phyloP scores from a whole-genome alignment of 306 rosid species.

The Hippophae rhamnoides region DNA sequence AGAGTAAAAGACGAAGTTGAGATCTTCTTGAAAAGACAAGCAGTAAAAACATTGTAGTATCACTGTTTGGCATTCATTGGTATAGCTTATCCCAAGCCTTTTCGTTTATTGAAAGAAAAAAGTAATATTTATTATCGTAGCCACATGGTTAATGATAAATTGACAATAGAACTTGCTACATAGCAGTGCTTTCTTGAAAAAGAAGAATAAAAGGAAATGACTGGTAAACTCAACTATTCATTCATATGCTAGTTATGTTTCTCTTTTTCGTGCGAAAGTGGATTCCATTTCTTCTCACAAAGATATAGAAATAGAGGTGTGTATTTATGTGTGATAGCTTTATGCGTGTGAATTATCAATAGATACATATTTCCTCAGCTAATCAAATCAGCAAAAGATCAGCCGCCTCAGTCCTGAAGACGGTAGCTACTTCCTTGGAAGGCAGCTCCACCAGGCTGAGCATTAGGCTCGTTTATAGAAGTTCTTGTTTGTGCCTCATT shows the following conservation, averaged over 20 bases:
- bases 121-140: no score
- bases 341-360: background rate
- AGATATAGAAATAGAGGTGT: no score
- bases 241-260: background rate
- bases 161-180: no score
- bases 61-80: no score
- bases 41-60: no score
- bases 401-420: conserved; percentile 11
- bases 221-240: background rate
- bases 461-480: conserved; percentile 15
- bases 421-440: conserved; percentile 46
- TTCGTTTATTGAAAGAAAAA: no score
- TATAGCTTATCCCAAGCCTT: no score
- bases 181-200: background rate
- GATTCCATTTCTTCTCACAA: no score
- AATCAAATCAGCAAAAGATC: background rate
- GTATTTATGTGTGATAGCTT: background rate
- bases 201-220: background rate
- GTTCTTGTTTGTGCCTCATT: conserved; percentile 19
- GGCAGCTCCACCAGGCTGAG: conserved; percentile 22
- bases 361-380: background rate
- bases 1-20: conserved; percentile 53
- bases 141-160: no score
- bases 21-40: background rate
- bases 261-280: background rate